Percentiles rank a stretch among this genome's conserved stretches.
These are phyloP conservation scores for Cenchrus americanus DNA, from an alignment of 176 grass and related monocot species.

Conservation along the genomic window DNA sequence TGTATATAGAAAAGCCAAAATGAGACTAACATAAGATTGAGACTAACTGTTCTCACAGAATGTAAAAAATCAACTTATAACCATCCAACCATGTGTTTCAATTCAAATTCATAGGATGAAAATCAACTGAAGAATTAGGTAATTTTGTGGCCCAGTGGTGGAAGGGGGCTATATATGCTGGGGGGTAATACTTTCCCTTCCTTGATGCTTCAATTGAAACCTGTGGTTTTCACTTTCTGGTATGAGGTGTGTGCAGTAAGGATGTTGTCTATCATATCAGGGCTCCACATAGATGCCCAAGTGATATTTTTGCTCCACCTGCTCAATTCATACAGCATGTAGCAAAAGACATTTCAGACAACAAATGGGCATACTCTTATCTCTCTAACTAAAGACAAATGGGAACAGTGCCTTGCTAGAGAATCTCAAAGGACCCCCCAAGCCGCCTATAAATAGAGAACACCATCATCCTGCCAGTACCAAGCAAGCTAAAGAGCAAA, in stretches of 20 bases:
- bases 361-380: slow-evolving; percentile 3
- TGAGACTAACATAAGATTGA: no score
- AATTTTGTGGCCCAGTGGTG: not conserved
- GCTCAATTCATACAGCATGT: not conserved
- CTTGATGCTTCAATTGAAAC: not conserved
- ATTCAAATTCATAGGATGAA: not conserved
- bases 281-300: not conserved
- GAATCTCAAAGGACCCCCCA: not conserved
- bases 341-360: not conserved
- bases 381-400: not conserved
- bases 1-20: no score
- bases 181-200: not conserved
- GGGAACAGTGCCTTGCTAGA: not conserved
- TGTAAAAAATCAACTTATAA: not conserved
- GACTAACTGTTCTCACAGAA: not conserved
- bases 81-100: not conserved
- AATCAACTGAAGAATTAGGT: not conserved
- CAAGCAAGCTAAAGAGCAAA: slow-evolving; percentile 2
- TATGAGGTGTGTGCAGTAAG: not conserved
- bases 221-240: not conserved
- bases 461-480: not conserved
- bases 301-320: not conserved
- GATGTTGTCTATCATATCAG: not conserved
- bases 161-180: not conserved
- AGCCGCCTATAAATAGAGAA: slow-evolving; percentile 22